Evolutionary conservation across 1,139 yeast species (phyloP).

Genomic region (Yamadazyma triangularis): DNA sequence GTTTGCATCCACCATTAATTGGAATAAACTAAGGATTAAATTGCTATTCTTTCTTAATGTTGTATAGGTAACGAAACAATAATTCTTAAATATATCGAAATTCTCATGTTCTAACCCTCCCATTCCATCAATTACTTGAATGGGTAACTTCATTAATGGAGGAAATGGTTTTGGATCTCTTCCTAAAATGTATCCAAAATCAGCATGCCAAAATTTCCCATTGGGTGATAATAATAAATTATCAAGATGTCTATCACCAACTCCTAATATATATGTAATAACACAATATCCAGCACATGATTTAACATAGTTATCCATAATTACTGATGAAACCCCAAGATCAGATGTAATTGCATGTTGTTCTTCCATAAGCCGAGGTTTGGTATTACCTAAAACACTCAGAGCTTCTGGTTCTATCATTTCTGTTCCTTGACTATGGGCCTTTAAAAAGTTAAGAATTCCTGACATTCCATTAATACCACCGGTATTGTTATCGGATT

Average conservation of each 20-base stretch:
- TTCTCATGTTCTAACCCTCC: conserved; percentile 88
- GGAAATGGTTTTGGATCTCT: conserved; percentile 98
- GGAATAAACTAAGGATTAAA: conserved; percentile 83
- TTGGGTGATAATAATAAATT: conserved; percentile 69
- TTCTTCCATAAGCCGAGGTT: conserved; percentile 12
- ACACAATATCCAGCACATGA: conserved; percentile 99
- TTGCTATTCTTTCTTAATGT: conserved; percentile 87
- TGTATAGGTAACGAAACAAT: conserved; percentile 92
- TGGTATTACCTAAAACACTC: conserved; percentile 20
- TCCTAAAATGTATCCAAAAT: conserved; percentile 93
- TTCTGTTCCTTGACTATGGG: conserved; percentile 50
- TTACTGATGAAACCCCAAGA: conserved; percentile 67
- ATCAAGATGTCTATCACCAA: conserved; percentile 95
- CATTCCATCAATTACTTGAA: conserved; percentile 96
- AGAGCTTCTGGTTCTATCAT: conserved; percentile 23
- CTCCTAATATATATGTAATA: conserved; percentile 88
- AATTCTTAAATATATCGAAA: conserved; percentile 80
- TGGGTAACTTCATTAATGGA: conserved; percentile 95
- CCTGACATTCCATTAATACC: conserved; percentile 25
- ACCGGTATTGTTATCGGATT: conserved; percentile 22
- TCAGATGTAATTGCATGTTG: conserved; percentile 44
- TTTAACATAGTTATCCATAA: conserved; percentile 90
- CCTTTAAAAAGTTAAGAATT: conserved; percentile 64
- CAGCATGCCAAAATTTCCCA: conserved; percentile 94
- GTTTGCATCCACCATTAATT: conserved; percentile 89